Evolutionary conservation across 768 basidiomycete genomes (phyloP), one percentile per base, ranked within the genome.

Genomic region (Leucocoprinus leucothites): DNA sequence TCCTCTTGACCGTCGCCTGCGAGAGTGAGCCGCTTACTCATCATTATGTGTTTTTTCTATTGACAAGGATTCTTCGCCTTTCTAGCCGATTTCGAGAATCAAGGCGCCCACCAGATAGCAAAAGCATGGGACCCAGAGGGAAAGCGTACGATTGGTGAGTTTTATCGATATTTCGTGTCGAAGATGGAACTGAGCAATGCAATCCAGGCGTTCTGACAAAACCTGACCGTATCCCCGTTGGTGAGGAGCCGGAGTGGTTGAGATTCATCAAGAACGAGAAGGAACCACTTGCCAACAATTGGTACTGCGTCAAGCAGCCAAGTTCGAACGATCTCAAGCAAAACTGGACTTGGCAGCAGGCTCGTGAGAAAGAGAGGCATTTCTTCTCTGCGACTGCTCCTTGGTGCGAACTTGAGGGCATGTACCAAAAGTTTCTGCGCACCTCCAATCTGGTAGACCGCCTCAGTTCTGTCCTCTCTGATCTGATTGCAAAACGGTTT

Each of bases 11-110:
- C 0, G 77, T 83, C 0, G 78, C 87, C 0, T 86, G 85, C 59
- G 85, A 87, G 66, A 85, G 86, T 86, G 52, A 56, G 79, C 56
- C 43, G 9, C 51, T 16, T 19, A 7, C 3, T 13, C 18, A 35
- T 86, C 34, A 7, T 48, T 13, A 8, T 21, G 31, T 3, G 8
- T 48, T 18, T 9, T 14, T 9, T 31, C 11, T 4, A 35, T 22
- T 1, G 4, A 34, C n/a, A 9, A 26, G 36, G 84, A n/a, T n/a
- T n/a, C n/a, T n/a, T n/a, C 9, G 16, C 38, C 16, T 44, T 46
- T 13, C 5, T 48, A 91, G 90, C 87, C 47, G 89, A 92, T 59
- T 88, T 87, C 18, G 86, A 91, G 59, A 92, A 89, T 42, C 89
- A 91, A 64, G 85, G 84, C 0, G 89, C 89, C 0, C 83, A 86